phyloP scores from a whole-genome alignment of 2,329 filamentous ascomycete genomes.

The Venturia oleaginea region DNA sequence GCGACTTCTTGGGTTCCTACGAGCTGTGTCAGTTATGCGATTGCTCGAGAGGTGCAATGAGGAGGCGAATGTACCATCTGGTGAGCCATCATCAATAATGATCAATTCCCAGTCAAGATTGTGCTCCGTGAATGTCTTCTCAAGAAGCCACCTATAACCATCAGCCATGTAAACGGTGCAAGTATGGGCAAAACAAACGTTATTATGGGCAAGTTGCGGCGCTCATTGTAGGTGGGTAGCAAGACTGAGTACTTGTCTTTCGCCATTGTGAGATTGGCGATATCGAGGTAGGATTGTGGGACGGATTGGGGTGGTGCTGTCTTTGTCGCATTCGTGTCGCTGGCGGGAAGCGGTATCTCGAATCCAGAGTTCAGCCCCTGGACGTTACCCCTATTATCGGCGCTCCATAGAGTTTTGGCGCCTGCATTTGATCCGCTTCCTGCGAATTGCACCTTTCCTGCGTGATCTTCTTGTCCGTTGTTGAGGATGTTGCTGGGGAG shows the following conservation, averaged over 20 bases:
- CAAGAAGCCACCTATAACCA: neutral
- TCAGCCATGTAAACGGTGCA: constrained; percentile 53
- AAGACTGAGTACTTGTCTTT: constrained; percentile 92
- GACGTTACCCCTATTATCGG: neutral
- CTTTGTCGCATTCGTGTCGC: neutral
- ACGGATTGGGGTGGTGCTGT: neutral
- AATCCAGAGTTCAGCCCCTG: constrained; percentile 2
- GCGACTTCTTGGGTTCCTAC: constrained; percentile 69
- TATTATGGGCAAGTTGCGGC: constrained; percentile 91
- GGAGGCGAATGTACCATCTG: constrained; percentile 52
- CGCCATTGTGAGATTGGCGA: constrained; percentile 23
- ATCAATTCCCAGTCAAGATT: constrained; percentile 95
- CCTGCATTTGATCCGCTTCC: constrained; percentile 3
- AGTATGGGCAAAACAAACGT: constrained; percentile 79
- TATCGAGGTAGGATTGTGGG: constrained; percentile 15
- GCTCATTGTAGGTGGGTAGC: constrained; percentile 97
- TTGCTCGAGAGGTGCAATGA: neutral
- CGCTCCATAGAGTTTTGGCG: constrained; percentile 2
- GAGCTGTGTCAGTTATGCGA: neutral
- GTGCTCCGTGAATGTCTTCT: constrained; percentile 49
- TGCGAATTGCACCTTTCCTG: neutral
- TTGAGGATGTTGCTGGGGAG: neutral
- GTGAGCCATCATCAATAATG: constrained; percentile 95
- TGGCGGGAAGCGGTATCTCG: constrained; percentile 2
- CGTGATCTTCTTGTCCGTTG: constrained; percentile 1